Conservation (phyloP, 192 early-diverging fungal species). For the Linnemannia schmuckeri region DNA sequence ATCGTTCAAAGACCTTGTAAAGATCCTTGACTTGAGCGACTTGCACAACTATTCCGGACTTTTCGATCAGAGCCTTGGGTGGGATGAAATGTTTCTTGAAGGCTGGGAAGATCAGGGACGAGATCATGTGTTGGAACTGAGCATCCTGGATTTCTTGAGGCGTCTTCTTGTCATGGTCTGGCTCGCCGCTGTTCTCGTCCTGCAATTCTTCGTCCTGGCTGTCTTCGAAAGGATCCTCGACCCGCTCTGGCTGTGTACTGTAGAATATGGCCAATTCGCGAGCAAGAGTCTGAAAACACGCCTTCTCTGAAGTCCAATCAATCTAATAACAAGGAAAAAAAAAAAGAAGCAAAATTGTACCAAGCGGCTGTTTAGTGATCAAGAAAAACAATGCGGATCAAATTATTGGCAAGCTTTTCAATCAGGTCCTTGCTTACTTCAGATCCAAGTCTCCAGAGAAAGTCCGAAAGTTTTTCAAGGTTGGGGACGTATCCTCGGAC, state of each 20-base stretch:
- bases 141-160: conserved; percentile 24
- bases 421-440: conserved; percentile 63
- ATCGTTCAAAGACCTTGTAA: conserved; percentile 98
- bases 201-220: neutral
- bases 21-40: conserved; percentile 89
- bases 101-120: conserved; percentile 78
- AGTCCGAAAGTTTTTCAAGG: conserved; percentile 87
- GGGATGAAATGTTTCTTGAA: conserved; percentile 82
- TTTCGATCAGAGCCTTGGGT: conserved; percentile 69
- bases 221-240: conserved; percentile 23
- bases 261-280: conserved; percentile 79
- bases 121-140: conserved; percentile 29
- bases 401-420: neutral
- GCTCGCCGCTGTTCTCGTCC: conserved; percentile 1
- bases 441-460: conserved; percentile 83
- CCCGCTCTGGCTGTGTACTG: conserved; percentile 62
- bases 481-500: conserved; percentile 86
- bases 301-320: conserved; percentile 87
- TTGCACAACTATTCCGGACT: conserved; percentile 74
- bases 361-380: neutral
- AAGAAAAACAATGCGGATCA: neutral
- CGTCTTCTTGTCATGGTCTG: conserved; percentile 22
- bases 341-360: neutral
- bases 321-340: conserved; percentile 60
- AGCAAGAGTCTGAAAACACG: conserved; percentile 84